A percentile compares a stretch with the other conserved stretches of the same genome.
Conservation (phyloP, 2,329 filamentous ascomycete genomes). For the Aspergillus flavus region DNA sequence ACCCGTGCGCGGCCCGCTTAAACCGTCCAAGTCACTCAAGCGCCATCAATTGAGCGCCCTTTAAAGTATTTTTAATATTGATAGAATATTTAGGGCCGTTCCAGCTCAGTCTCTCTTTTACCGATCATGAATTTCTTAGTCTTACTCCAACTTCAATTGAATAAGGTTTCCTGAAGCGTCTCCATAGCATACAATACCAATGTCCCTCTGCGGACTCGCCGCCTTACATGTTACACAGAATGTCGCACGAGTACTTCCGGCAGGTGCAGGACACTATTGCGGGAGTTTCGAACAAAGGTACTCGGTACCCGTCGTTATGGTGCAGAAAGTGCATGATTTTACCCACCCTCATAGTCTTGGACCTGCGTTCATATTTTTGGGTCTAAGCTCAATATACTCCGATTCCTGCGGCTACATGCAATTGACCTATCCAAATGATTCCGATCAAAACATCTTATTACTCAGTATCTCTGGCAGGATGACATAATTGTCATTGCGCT, state of each 20-base stretch:
- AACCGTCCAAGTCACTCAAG: neutral
- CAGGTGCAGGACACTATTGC: conserved; percentile 21
- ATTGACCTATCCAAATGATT: neutral
- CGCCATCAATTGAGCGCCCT: neutral
- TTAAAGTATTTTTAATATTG: neutral
- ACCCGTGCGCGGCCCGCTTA: conserved; percentile 11
- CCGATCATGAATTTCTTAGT: neutral
- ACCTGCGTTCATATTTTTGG: neutral
- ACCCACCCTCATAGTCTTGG: neutral
- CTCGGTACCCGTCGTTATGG: neutral
- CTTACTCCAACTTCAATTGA: neutral
- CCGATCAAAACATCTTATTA: neutral
- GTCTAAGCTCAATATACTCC: conserved; percentile 5
- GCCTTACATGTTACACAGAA: conserved; percentile 22
- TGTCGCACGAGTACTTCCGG: conserved; percentile 22
- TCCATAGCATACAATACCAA: neutral
- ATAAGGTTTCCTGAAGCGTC: neutral
- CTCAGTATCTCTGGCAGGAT: neutral
- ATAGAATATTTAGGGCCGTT: neutral
- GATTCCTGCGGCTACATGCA: neutral
- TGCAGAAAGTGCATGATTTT: neutral
- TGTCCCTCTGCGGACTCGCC: conserved; percentile 2
- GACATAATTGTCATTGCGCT: conserved; percentile 8
- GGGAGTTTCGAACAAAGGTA: neutral
- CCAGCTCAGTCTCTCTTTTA: neutral